Percentiles rank a stretch among this genome's conserved stretches.
Evolutionary conservation across 768 basidiomycete species (phyloP).

Genomic region (Pulveroboletus sp.): DNA sequence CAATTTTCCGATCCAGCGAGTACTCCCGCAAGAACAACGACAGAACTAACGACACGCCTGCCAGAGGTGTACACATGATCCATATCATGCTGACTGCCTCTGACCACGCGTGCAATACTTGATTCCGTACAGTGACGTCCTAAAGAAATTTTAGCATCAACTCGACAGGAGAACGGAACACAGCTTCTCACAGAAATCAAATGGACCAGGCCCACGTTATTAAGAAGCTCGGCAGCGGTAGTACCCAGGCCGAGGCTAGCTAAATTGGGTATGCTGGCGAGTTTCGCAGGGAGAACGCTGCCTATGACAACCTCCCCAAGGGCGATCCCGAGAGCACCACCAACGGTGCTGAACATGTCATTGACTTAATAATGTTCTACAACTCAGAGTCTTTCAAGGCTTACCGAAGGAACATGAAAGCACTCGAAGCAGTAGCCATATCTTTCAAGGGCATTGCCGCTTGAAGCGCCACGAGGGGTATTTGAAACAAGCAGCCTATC

Average conservation of each 20-base stretch:
- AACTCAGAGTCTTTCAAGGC: no score
- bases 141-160: constrained; percentile 16
- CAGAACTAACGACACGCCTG: constrained; percentile 49
- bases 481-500: constrained; percentile 61
- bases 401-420: constrained; percentile 67
- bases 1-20: constrained; percentile 50
- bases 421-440: constrained; percentile 77
- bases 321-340: constrained; percentile 74
- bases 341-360: constrained; percentile 47
- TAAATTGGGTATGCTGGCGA: constrained; percentile 33
- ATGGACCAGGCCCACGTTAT: constrained; percentile 44
- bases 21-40: constrained; percentile 57
- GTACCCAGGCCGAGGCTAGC: constrained; percentile 31
- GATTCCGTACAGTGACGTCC: constrained; percentile 47
- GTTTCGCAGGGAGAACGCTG: constrained; percentile 41
- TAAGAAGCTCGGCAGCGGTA: constrained; percentile 40
- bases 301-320: constrained; percentile 69
- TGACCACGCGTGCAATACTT: constrained; percentile 62
- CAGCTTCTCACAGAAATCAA: constrained; percentile 17
- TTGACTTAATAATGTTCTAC: background rate
- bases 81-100: constrained; percentile 61
- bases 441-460: constrained; percentile 85
- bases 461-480: constrained; percentile 70
- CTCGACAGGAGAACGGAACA: background rate
- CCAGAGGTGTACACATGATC: constrained; percentile 57